Conservation (phyloP, 108 stramenopile genomes). For the Pseudonitzschia delicatissima region DNA sequence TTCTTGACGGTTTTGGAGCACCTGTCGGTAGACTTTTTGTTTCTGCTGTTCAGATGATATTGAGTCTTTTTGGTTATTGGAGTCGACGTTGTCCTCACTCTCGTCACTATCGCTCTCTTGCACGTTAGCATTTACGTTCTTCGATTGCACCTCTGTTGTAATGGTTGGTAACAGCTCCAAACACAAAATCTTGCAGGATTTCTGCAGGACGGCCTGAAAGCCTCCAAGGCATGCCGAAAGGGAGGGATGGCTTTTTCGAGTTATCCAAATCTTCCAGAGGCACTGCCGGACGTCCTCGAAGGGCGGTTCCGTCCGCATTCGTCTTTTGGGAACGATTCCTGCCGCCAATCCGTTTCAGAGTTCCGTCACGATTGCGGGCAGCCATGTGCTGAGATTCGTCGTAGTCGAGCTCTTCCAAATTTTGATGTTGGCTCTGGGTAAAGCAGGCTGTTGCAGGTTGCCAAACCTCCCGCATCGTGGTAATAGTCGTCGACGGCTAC, state of each 20-base stretch:
- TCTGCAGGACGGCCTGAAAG: slow-evolving; percentile 43
- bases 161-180: slow-evolving; percentile 15
- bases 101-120: background rate
- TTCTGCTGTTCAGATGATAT: background rate
- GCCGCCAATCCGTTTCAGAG: background rate
- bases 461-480: slow-evolving; percentile 53
- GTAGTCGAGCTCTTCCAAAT: slow-evolving; percentile 57
- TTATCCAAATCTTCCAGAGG: slow-evolving; percentile 46
- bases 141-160: background rate
- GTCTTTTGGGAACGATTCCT: background rate
- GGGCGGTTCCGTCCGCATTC: background rate
- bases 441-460: slow-evolving; percentile 59
- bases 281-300: background rate
- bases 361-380: slow-evolving; percentile 24
- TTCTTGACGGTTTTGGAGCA: slow-evolving; percentile 16
- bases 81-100: background rate
- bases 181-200: slow-evolving; percentile 37
- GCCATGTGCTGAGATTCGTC: slow-evolving; percentile 50
- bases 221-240: slow-evolving; percentile 51
- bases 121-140: background rate
- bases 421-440: slow-evolving; percentile 58
- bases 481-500: slow-evolving; percentile 51
- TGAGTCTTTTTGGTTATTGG: background rate
- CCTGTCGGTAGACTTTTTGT: slow-evolving; percentile 4
- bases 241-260: slow-evolving; percentile 40